phyloP scores from a whole-genome alignment of 2,329 filamentous ascomycete species.

The Calonectria honghensis region DNA sequence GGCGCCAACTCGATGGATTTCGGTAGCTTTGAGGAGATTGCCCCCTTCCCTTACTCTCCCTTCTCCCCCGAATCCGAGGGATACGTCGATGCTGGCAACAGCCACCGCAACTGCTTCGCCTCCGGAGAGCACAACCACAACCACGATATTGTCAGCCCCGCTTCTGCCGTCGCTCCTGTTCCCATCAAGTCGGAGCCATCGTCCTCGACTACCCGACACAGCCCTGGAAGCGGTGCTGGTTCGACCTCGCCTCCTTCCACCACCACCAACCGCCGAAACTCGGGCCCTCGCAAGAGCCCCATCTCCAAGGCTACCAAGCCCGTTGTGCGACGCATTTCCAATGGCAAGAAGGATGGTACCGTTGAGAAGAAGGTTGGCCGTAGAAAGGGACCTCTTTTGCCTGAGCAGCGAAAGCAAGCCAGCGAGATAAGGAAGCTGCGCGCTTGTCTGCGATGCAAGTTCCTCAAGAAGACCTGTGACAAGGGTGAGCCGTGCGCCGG shows the following conservation, averaged over 20 bases:
- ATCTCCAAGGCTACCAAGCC: constrained; percentile 88
- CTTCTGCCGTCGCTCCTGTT: constrained; percentile 80
- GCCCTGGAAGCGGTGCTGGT: constrained; percentile 77
- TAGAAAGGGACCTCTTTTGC: constrained; percentile 90
- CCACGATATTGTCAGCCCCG: constrained; percentile 78
- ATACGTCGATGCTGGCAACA: constrained; percentile 74
- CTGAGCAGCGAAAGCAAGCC: constrained; percentile 96
- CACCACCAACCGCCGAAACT: constrained; percentile 77
- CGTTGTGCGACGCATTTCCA: constrained; percentile 85
- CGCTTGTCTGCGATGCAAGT: constrained; percentile 96
- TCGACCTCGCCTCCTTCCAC: constrained; percentile 77
- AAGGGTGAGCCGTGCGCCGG: constrained; percentile 97
- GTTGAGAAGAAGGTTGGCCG: constrained; percentile 94
- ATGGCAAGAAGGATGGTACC: constrained; percentile 85
- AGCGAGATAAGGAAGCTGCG: constrained; percentile 97
- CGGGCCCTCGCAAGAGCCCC: constrained; percentile 84
- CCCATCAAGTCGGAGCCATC: constrained; percentile 76
- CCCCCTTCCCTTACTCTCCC: constrained; percentile 82
- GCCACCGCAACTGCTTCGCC: constrained; percentile 76
- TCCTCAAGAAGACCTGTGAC: constrained; percentile 99
- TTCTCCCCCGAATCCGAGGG: constrained; percentile 90
- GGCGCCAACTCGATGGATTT: constrained; percentile 79
- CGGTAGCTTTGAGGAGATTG: constrained; percentile 88
- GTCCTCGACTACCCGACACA: constrained; percentile 73
- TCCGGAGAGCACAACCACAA: constrained; percentile 71